Base-by-base conservation (phyloP, 2,329 filamentous ascomycete genomes). In the Diaporthe velutina region DNA sequence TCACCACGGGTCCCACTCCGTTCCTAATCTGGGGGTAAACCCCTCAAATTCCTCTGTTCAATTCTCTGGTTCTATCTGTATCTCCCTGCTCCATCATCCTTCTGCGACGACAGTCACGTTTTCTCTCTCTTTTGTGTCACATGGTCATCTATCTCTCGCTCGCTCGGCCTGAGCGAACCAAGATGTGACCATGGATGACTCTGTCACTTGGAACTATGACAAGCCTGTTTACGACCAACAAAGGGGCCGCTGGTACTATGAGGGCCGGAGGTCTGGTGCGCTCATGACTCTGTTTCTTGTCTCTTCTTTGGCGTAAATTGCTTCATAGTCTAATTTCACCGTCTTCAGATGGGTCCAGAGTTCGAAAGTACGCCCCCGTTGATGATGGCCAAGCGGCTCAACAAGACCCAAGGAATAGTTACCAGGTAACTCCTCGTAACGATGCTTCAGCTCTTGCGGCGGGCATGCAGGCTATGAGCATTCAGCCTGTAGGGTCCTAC, bases 261-360 rank as follows among this genome's bases (percentile, higher is more conserved):
- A 72, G 33, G 70, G 70, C 57, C 50, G 57, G 70, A 64, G 70
- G 50, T n/a, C 70, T 38, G 70, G 70, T 72, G 57, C 45, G 70
- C 57, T 38, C 19, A 30, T 8, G n/a, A 54, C n/a, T 45, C 48
- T 28, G 13, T 54, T 40, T 17, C 19, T 72, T 35, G 57, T 45
- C 50, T 4, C 35, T 35, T 15, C 9, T 40, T 38, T n/a, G 35
- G 7, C 45, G 45, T 54, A 13, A 19, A 19, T 28, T 40, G 64
- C 33, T 68, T 19, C 48, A 40, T 54, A 13, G n/a, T 38, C 64
- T 68, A 68, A 68, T 68, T n/a, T 12, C 33, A 38, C n/a, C 33
- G 17, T 35, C 35, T 40, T 54, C 33, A 68, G 64, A 68, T 68
- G 64, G 64, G 4, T 68, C 64, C 4, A 72, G 52, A 25, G 57